Percentiles rank a stretch among this genome's conserved stretches.
phyloP scores from a whole-genome alignment of 805 yeast species.

The Blastobotrys attinorum region DNA sequence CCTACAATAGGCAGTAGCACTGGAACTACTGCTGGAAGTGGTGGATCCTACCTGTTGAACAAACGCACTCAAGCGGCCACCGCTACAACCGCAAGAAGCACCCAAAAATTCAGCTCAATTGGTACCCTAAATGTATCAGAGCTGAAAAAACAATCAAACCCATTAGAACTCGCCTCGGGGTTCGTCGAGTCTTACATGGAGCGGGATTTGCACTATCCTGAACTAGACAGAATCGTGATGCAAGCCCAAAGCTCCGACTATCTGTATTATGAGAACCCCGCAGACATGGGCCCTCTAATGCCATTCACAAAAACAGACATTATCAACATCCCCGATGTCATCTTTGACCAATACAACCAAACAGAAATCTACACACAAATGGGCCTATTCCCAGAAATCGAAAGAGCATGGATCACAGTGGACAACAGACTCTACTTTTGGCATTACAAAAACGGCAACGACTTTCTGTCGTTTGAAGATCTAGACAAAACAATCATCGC shows the following conservation, averaged over 20 bases:
- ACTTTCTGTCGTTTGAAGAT: conserved; percentile 75
- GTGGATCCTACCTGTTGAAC: too few relatives aligned
- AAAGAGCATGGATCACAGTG: conserved; percentile 77
- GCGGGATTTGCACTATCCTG: conserved; percentile 28
- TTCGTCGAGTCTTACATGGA: conserved; percentile 23
- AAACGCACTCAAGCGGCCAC: too few relatives aligned
- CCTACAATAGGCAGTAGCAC: too few relatives aligned
- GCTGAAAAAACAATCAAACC: conserved; percentile 10
- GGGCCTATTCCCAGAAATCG: conserved; percentile 77
- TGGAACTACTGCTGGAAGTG: too few relatives aligned
- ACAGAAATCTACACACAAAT: conserved; percentile 61
- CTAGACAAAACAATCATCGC: conserved; percentile 68
- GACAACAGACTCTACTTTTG: conserved; percentile 79
- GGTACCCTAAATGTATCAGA: conserved; percentile 13
- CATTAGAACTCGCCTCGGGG: conserved; percentile 22
- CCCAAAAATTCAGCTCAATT: conserved; percentile 4
- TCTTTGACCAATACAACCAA: conserved; percentile 60
- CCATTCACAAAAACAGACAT: conserved; percentile 69
- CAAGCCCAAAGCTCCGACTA: conserved; percentile 26
- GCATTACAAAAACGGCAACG: conserved; percentile 61
- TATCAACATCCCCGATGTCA: conserved; percentile 70
- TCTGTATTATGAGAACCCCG: conserved; percentile 15
- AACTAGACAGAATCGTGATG: conserved; percentile 27
- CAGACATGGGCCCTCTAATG: conserved; percentile 27
- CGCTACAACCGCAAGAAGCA: not conserved